These are phyloP conservation scores for Picea engelmannii DNA, from an alignment of 83 land plant species.

Conservation along the genomic window DNA sequence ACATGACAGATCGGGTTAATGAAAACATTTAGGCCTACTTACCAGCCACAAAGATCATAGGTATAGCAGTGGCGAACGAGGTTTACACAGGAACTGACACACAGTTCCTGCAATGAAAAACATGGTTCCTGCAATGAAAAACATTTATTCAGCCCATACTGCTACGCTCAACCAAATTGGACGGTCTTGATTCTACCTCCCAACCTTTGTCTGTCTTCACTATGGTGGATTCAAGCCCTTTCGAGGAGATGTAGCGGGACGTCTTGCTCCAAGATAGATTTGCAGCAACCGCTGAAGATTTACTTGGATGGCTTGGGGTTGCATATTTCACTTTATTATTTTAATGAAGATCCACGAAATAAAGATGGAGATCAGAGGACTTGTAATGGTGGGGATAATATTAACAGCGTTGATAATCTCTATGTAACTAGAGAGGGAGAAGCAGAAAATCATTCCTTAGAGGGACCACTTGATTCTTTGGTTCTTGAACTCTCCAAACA, in stretches of 20 bases:
- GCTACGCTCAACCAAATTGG: neutral
- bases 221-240: neutral
- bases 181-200: neutral
- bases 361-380: neutral
- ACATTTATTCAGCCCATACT: constrained; percentile 25
- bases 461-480: neutral
- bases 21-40: constrained; percentile 45
- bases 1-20: constrained; percentile 48
- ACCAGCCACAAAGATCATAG: constrained; percentile 58
- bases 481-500: neutral
- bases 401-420: neutral
- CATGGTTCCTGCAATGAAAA: constrained; percentile 75
- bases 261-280: neutral
- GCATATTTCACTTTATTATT: too few species aligned
- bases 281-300: neutral
- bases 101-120: constrained; percentile 17
- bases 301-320: neutral
- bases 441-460: too few species aligned
- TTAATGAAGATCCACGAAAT: too few species aligned
- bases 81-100: constrained; percentile 33
- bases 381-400: neutral
- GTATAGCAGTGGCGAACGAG: constrained; percentile 71
- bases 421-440: neutral
- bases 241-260: neutral
- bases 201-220: neutral